Base-by-base conservation (phyloP, 768 basidiomycete species). In the Lactifluus rugatus region DNA sequence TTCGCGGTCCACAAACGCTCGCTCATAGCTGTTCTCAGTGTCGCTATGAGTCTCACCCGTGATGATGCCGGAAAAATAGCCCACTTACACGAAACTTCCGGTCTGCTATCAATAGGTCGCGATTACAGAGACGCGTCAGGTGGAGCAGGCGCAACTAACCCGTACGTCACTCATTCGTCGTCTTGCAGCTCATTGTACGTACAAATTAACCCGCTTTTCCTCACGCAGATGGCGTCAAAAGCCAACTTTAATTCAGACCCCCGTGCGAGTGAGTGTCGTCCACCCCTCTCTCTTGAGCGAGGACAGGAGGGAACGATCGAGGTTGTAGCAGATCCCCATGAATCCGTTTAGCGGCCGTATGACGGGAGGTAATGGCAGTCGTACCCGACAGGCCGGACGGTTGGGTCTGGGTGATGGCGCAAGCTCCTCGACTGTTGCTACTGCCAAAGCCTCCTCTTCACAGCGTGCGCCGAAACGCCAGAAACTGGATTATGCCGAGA, bases 51-150 rank as follows among this genome's bases (percentile, higher is more conserved):
- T 25, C 11, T 54, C 14, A 42, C 58, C 36, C 52, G 32, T 39
- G 52, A 59, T n/a, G 52, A 59, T 16, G 23, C 37, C 9, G 52
- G 52, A 26, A 42, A 28, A 1, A 48, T 58, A 16, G 46, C 26
- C 46, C 17, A 49, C 7, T 4, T 49, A 5, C 58, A 49, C 23
- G 23, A 19, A 42, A n/a, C 52, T n/a, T 58, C 49, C 1, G 58
- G 58, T 51, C 9, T 47, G n/a, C 44, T 31, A 21, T 32, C 36
- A 4, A 5, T 21, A 19, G 3, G 19, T 14, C 39, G 19, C 48
- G 50, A 56, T 34, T 47, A 10, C 36, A 60, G 58, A 34, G 54
- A 60, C 34, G 44, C 58, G 26, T 55, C 58, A 41, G 54, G 54
- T 46, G 31, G 37, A 21, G 26, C 52, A 42, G 21, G 47, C 39